phyloP scores from a whole-genome alignment of 345 rosid genomes.

The Cochlearia excelsa region DNA sequence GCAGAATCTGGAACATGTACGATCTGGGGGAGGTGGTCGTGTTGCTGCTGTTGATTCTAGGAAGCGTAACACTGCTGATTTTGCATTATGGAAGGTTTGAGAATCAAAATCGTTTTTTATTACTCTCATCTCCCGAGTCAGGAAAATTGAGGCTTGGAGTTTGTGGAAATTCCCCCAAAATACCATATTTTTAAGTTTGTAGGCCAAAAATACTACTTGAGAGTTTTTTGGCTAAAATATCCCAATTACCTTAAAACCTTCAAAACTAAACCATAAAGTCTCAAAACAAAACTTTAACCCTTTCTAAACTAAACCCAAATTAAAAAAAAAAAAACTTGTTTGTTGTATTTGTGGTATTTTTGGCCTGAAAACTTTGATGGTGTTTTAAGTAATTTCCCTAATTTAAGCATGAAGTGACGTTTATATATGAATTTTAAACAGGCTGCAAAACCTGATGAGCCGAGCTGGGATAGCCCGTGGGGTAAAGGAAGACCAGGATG shows the following conservation, averaged over 20 bases:
- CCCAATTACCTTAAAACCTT: too few species aligned
- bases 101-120: background rate
- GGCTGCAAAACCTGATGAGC: conserved; percentile 90
- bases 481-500: conserved; percentile 95
- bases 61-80: conserved; percentile 82
- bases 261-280: too few species aligned
- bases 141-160: background rate
- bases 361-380: too few species aligned
- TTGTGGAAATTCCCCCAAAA: background rate
- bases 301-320: too few species aligned
- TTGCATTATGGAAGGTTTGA: conserved; percentile 88
- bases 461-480: conserved; percentile 90
- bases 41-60: conserved; percentile 81
- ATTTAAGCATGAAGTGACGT: background rate
- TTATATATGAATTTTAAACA: conserved; percentile 34
- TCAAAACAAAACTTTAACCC: too few species aligned
- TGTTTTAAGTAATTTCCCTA: too few species aligned
- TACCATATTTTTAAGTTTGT: too few species aligned
- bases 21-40: conserved; percentile 66
- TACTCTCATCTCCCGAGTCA: background rate
- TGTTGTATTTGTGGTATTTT: too few species aligned
- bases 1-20: conserved; percentile 60
- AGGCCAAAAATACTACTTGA: too few species aligned
- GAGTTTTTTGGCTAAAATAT: too few species aligned
- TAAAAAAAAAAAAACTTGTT: too few species aligned